These are phyloP conservation scores for Fusarium sp. DNA, from an alignment of 2,329 filamentous ascomycete species.

Conservation along the genomic window DNA sequence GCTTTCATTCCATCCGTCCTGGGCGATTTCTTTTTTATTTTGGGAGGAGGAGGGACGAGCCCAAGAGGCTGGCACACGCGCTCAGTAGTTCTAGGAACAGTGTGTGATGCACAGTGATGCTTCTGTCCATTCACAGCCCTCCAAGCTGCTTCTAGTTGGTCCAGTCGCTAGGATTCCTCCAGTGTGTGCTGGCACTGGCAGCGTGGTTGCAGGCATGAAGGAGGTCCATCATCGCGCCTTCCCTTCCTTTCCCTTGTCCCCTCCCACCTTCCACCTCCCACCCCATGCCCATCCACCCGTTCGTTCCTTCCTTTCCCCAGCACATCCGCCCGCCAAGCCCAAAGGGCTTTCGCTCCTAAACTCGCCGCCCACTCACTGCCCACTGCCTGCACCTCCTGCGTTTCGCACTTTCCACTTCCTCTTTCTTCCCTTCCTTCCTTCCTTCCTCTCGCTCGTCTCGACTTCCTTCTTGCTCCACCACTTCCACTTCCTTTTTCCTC, in stretches of 20 bases:
- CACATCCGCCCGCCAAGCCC: constrained; percentile 40
- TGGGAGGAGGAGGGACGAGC: constrained; percentile 6
- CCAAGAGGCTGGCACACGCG: constrained; percentile 33
- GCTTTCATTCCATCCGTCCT: constrained; percentile 32
- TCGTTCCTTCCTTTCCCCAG: constrained; percentile 41
- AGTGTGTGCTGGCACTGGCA: constrained; percentile 14
- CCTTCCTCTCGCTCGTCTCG: constrained; percentile 44
- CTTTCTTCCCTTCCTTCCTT: constrained; percentile 49
- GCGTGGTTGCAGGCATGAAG: constrained; percentile 1
- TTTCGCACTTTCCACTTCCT: constrained; percentile 28
- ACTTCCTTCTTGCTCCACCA: constrained; percentile 40
- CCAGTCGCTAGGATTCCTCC: neutral
- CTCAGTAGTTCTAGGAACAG: constrained; percentile 30
- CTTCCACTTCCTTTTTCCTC: constrained; percentile 46
- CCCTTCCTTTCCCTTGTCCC: constrained; percentile 1
- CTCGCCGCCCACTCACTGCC: constrained; percentile 15
- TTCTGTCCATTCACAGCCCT: constrained; percentile 33
- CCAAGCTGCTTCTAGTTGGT: neutral
- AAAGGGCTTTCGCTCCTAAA: constrained; percentile 19
- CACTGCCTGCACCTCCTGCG: constrained; percentile 23
- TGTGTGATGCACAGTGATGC: constrained; percentile 34
- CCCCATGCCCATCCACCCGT: constrained; percentile 31
- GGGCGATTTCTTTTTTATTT: constrained; percentile 14
- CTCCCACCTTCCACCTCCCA: neutral
- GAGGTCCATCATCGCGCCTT: constrained; percentile 22